phyloP scores from a whole-genome alignment of 345 rosid species.

The Litchi chinensis region DNA sequence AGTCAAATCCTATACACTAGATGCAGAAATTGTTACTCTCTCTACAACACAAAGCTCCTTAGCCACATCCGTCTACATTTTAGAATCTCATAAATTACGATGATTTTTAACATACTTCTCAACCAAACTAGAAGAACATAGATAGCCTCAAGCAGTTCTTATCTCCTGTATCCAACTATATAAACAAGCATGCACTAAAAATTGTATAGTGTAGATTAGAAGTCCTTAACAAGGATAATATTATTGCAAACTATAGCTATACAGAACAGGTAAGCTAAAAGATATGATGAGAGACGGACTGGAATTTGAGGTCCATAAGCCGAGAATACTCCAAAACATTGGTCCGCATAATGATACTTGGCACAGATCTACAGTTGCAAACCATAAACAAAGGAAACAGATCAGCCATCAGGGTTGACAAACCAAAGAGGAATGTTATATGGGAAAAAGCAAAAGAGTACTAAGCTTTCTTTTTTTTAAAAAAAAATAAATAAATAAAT shows the following conservation, averaged over 20 bases:
- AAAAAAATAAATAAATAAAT: too few species aligned
- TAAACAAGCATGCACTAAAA: neutral
- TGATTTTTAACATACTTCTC: neutral
- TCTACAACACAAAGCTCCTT: neutral
- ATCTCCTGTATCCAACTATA: neutral
- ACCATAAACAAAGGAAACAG: constrained; percentile 20
- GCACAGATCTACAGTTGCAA: constrained; percentile 49
- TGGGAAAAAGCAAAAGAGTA: neutral
- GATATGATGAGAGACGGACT: constrained; percentile 35
- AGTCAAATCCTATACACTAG: neutral
- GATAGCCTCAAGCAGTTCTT: neutral
- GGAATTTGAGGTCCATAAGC: constrained; percentile 67
- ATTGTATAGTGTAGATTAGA: too few species aligned
- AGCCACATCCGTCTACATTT: neutral
- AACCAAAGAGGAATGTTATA: neutral
- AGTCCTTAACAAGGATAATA: constrained; percentile 1
- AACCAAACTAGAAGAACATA: neutral
- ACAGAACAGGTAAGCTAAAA: constrained; percentile 3
- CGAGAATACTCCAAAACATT: constrained; percentile 73
- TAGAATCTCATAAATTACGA: neutral
- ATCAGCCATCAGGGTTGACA: constrained; percentile 17
- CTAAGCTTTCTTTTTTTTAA: too few species aligned
- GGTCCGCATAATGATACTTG: constrained; percentile 66
- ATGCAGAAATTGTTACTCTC: neutral
- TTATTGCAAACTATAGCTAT: neutral